Evolutionary conservation across 1,139 yeast genomes (phyloP).

Genomic region (Citeromyces hawaiiensis): DNA sequence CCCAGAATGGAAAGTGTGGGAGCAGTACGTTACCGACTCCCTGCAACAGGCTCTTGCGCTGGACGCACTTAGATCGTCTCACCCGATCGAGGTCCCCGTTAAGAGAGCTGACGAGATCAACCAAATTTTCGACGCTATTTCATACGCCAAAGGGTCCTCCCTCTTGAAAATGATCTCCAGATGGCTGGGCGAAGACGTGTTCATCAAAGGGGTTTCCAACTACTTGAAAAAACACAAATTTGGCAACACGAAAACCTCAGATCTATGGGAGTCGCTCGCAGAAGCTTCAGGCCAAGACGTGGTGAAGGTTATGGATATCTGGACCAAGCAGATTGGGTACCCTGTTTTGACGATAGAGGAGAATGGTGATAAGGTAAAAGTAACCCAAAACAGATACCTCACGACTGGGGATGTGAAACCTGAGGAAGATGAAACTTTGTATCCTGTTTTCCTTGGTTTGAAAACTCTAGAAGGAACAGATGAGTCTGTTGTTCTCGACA

Average conservation of each 20-base stretch:
- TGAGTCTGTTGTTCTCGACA: constrained; percentile 42
- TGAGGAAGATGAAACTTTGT: constrained; percentile 26
- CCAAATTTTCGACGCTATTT: constrained; percentile 44
- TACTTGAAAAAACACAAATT: constrained; percentile 35
- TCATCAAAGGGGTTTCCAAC: constrained; percentile 38
- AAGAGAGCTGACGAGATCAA: constrained; percentile 40
- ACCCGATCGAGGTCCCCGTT: constrained; percentile 47
- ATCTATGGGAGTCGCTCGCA: constrained; percentile 36
- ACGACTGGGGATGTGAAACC: constrained; percentile 39
- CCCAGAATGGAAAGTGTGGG: constrained; percentile 50
- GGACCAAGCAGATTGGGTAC: constrained; percentile 42
- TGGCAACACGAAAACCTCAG: constrained; percentile 38
- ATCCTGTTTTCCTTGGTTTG: constrained; percentile 76
- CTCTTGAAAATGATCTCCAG: constrained; percentile 40
- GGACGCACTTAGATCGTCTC: constrained; percentile 41
- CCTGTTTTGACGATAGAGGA: constrained; percentile 29
- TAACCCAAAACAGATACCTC: constrained; percentile 44
- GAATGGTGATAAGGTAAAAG: constrained; percentile 16
- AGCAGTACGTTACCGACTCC: constrained; percentile 34
- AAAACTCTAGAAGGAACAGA: constrained; percentile 58
- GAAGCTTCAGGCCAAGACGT: constrained; percentile 34
- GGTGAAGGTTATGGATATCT: constrained; percentile 30
- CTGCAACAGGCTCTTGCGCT: constrained; percentile 37
- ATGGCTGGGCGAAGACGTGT: constrained; percentile 34
- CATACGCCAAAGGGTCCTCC: constrained; percentile 43